Evolutionary conservation across 306 rosid species (phyloP).

Genomic region (Luffa acutangula): DNA sequence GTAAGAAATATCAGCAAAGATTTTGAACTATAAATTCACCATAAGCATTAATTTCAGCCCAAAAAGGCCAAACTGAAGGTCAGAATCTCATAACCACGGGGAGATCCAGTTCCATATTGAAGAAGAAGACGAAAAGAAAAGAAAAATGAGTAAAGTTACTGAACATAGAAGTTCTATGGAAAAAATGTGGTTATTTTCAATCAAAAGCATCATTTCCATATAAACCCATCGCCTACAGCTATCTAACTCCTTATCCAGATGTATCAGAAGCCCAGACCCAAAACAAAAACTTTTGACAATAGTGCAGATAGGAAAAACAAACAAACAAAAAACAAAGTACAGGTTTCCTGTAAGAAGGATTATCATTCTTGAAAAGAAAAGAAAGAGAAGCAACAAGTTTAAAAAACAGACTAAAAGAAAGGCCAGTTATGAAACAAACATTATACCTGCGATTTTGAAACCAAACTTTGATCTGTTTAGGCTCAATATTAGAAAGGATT

Average conservation of each 20-base stretch:
- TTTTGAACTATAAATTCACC: background rate
- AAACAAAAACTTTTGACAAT: background rate
- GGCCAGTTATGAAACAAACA: background rate
- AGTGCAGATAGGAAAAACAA: background rate
- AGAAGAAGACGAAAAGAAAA: background rate
- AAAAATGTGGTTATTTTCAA: background rate
- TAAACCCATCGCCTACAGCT: background rate
- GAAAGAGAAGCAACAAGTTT: background rate
- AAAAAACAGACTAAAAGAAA: background rate
- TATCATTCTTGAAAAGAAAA: background rate
- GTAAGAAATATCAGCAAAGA: background rate
- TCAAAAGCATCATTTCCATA: background rate
- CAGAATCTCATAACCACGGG: background rate
- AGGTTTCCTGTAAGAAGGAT: background rate
- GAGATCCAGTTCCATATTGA: background rate
- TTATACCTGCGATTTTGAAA: constrained; percentile 86
- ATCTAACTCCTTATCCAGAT: background rate
- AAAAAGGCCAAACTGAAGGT: background rate
- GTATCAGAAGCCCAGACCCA: background rate
- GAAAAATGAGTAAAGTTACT: background rate
- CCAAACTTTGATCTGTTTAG: constrained; percentile 99
- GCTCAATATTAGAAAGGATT: constrained; percentile 79
- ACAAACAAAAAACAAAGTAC: background rate
- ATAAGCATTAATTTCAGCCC: background rate
- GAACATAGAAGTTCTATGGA: background rate